Evolutionary conservation across 306 rosid genomes (phyloP), one percentile per base, ranked within the genome.

Genomic region (Acacia confusa): DNA sequence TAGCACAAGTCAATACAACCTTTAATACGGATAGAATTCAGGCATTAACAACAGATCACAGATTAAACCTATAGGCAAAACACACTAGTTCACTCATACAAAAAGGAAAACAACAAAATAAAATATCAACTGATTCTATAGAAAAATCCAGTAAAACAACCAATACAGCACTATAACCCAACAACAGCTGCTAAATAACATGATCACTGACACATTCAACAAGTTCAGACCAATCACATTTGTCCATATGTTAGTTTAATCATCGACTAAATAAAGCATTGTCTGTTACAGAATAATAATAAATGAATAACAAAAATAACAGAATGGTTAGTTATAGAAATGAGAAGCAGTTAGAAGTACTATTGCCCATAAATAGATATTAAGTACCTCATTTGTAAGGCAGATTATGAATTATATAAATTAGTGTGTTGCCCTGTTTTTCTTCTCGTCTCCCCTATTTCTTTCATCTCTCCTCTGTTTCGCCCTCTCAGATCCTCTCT

Each of bases 221-320:
- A 75, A 55, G 47, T 57, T 55, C 52, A 57, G 22, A 75, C 40
- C 45, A 75, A 75, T 34, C 50, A 34, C 78, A 75, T 53, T 57
- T 41, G 15, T n/a, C 24, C 7, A 19, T 30, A 16, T 17, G 57
- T 50, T 17, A 16, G 57, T 17, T 17, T 17, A 50, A 50, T 50
- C n/a, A 50, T 50, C 57, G n/a, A 50, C 57, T 50, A 14, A 17
- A 36, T 36, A 36, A 36, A 36, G 0, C 40, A 36, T 36, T 32
- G 34, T 36, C 40, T 36, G 7, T 36, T 6, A 36, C 7, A 0
- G 40, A 36, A 36, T 36, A 36, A 36, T 36, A 36, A 36, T 6
- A 36, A 36, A 36, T 36, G 7, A 6, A 36, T 36, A 36, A 36
- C 40, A 36, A 36, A 36, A 36, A 36, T 36, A 36, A 36, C 40